phyloP scores from a whole-genome alignment of 352 stramenopile species.

The Phytophthora cactorum region DNA sequence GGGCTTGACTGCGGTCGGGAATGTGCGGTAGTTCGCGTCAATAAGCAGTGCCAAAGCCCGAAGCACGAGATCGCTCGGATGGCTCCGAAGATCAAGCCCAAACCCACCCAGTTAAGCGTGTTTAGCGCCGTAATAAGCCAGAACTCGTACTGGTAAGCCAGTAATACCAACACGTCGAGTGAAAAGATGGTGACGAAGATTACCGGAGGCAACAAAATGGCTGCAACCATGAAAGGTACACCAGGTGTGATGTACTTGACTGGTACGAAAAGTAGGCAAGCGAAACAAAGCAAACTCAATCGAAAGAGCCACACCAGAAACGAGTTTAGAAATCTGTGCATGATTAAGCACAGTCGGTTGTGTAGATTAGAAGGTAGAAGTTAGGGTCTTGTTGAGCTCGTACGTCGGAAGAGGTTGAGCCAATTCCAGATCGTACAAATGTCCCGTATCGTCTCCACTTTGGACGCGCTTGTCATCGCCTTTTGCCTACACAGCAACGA shows the following conservation, averaged over 20 bases:
- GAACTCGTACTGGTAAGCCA: constrained; percentile 24
- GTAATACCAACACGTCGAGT: too few relatives aligned
- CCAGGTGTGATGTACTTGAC: not conserved
- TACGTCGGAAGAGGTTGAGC: constrained; percentile 17
- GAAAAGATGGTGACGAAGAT: constrained; percentile 23
- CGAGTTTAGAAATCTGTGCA: constrained; percentile 17
- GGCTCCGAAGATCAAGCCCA: constrained; percentile 25
- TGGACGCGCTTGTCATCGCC: not conserved
- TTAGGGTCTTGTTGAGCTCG: constrained; percentile 19
- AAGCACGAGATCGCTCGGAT: constrained; percentile 20
- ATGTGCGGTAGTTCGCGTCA: constrained; percentile 24
- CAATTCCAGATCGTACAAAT: constrained; percentile 27
- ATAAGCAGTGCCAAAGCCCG: constrained; percentile 30
- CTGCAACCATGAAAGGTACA: constrained; percentile 11
- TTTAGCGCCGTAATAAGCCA: constrained; percentile 27
- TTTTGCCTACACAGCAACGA: not conserved
- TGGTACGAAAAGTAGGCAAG: constrained; percentile 19
- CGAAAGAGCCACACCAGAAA: constrained; percentile 21
- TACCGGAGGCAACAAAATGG: constrained; percentile 16
- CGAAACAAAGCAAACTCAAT: constrained; percentile 23
- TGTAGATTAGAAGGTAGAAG: constrained; percentile 8
- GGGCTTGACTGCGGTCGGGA: constrained; percentile 19
- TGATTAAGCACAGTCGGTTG: constrained; percentile 2
- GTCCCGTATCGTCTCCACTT: not conserved
- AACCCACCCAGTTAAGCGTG: constrained; percentile 17